Conservation (phyloP, 2,329 filamentous ascomycete genomes). For the Colletotrichum karsti region DNA sequence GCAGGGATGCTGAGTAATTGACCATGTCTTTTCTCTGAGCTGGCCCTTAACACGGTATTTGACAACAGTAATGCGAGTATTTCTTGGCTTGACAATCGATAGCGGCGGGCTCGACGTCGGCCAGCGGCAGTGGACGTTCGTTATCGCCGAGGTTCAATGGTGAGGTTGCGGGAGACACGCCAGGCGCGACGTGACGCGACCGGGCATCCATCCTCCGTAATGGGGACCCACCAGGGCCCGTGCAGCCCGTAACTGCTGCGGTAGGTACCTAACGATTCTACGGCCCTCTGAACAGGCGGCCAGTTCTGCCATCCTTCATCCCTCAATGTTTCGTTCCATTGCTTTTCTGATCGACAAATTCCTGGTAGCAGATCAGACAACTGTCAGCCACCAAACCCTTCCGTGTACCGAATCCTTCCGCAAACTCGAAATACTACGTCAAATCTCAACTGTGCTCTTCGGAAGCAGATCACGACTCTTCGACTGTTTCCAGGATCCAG, state of each 20-base stretch:
- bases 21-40: constrained; percentile 1
- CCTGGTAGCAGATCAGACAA: not conserved
- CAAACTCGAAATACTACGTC: not conserved
- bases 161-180: constrained; percentile 17
- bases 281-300: not conserved
- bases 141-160: constrained; percentile 11
- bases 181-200: constrained; percentile 25
- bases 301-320: not conserved
- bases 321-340: not conserved
- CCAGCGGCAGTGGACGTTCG: not conserved
- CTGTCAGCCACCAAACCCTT: too few relatives aligned
- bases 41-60: too few relatives aligned
- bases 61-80: too few relatives aligned
- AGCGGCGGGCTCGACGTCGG: not conserved
- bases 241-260: constrained; percentile 1
- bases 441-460: not conserved
- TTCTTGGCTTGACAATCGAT: too few relatives aligned
- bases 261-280: not conserved
- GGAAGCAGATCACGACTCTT: not conserved
- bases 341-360: not conserved
- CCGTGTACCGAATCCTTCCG: not conserved
- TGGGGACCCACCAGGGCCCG: constrained; percentile 7
- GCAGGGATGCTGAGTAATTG: not conserved
- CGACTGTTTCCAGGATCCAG: too few relatives aligned
- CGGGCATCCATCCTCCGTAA: constrained; percentile 1